Conservation (phyloP, 2,329 filamentous ascomycete genomes). For the Teratosphaeria viscida region DNA sequence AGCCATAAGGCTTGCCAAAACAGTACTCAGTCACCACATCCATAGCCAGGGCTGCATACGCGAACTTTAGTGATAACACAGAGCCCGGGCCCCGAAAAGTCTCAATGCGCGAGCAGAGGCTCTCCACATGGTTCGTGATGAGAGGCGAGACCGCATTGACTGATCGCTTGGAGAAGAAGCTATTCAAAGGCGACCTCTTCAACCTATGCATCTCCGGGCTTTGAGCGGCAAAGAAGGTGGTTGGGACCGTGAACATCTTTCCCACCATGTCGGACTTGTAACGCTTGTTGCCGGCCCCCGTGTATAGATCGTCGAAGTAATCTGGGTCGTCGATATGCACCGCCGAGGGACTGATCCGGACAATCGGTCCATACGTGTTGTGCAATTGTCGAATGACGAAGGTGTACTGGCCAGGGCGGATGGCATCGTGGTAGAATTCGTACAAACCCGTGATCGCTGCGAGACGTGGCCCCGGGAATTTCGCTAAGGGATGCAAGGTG, state of each 20-base stretch:
- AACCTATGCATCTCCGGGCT: conserved; percentile 5
- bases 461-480: conserved; percentile 16
- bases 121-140: background rate
- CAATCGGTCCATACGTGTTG: conserved; percentile 19
- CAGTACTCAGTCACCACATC: conserved; percentile 28
- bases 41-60: conserved; percentile 7
- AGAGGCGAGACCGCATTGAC: background rate
- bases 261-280: conserved; percentile 4
- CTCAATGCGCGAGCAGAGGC: background rate
- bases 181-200: background rate
- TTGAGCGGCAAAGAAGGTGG: conserved; percentile 3
- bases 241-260: conserved; percentile 3
- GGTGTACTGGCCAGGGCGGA: conserved; percentile 10
- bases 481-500: conserved; percentile 12
- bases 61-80: background rate
- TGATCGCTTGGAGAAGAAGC: background rate
- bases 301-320: conserved; percentile 4
- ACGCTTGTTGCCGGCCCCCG: conserved; percentile 1
- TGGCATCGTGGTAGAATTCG: conserved; percentile 17
- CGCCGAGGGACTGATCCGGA: conserved; percentile 39
- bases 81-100: background rate
- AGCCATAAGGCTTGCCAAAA: conserved; percentile 1
- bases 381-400: conserved; percentile 13
- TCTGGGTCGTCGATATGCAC: conserved; percentile 29
- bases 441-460: conserved; percentile 14